A percentile compares a stretch with the other conserved stretches of the same genome.
These are phyloP conservation scores for Ceratobasidium sp. DNA, from an alignment of 1,284 basidiomycete genomes.

Conservation along the genomic window DNA sequence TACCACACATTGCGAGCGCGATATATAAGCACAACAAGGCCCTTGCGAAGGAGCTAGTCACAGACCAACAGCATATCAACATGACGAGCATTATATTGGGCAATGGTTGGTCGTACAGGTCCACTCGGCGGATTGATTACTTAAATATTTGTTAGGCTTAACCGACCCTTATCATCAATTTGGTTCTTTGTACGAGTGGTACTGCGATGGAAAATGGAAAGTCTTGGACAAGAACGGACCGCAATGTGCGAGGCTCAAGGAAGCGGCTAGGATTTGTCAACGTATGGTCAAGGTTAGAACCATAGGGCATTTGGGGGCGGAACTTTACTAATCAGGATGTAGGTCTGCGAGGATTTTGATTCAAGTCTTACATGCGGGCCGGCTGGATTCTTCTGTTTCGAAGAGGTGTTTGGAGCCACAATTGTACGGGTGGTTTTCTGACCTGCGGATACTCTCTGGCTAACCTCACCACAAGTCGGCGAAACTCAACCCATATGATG, in stretches of 20 bases:
- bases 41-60: slow-evolving; percentile 46
- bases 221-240: slow-evolving; percentile 56
- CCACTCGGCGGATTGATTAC: too few species aligned
- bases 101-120: slow-evolving; percentile 51
- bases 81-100: slow-evolving; percentile 63
- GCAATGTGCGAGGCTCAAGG: slow-evolving; percentile 53
- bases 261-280: slow-evolving; percentile 54
- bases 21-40: slow-evolving; percentile 60
- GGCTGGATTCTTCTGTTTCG: slow-evolving; percentile 53
- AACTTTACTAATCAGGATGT: not conserved
- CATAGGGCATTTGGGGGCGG: not conserved
- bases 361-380: slow-evolving; percentile 65
- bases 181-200: slow-evolving; percentile 61
- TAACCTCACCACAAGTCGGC: slow-evolving; percentile 64
- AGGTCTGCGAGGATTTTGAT: slow-evolving; percentile 56
- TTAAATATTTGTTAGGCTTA: slow-evolving; percentile 24
- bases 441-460: slow-evolving; percentile 56
- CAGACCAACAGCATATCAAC: slow-evolving; percentile 54
- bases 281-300: slow-evolving; percentile 49
- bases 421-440: not conserved
- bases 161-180: slow-evolving; percentile 60
- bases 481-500: slow-evolving; percentile 62
- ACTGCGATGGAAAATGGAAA: slow-evolving; percentile 56
- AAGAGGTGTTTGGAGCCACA: not conserved
- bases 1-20: slow-evolving; percentile 58